Percentiles rank a stretch among this genome's conserved stretches.
phyloP scores from a whole-genome alignment of 169 alveolate genomes.

The Plasmodium malariae region DNA sequence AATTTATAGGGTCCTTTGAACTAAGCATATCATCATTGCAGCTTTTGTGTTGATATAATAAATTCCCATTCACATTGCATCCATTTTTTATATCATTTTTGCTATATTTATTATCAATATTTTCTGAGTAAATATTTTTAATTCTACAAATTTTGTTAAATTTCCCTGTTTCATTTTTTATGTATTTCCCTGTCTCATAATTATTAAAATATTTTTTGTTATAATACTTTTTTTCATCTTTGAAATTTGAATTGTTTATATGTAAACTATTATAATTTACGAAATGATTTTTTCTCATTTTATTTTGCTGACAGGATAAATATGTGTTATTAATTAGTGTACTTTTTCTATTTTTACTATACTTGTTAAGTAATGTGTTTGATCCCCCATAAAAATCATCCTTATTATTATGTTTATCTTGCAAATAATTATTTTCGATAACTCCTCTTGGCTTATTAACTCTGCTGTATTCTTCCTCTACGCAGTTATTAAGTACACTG shows the following conservation, averaged over 20 bases:
- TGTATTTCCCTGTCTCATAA: not conserved
- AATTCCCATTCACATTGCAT: not conserved
- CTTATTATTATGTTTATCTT: not conserved
- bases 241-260: not conserved
- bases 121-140: conserved; percentile 35
- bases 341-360: not conserved
- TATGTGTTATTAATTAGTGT: not conserved
- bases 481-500: not conserved
- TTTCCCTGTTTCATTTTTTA: not conserved
- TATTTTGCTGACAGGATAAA: conserved; percentile 15
- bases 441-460: not conserved
- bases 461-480: not conserved
- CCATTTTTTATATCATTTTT: not conserved
- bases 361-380: conserved; percentile 9
- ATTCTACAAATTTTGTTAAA: conserved; percentile 47
- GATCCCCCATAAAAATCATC: not conserved
- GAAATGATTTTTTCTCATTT: conserved; percentile 10
- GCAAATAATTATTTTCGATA: not conserved
- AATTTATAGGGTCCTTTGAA: conserved; percentile 24
- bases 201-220: conserved; percentile 15
- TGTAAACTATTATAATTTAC: not conserved
- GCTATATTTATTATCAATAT: conserved; percentile 1
- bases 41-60: conserved; percentile 1
- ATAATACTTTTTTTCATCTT: conserved; percentile 26
- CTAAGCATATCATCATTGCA: not conserved